Conservation (phyloP, 257 asterid genomes). For the Nicotiana benthamiana region DNA sequence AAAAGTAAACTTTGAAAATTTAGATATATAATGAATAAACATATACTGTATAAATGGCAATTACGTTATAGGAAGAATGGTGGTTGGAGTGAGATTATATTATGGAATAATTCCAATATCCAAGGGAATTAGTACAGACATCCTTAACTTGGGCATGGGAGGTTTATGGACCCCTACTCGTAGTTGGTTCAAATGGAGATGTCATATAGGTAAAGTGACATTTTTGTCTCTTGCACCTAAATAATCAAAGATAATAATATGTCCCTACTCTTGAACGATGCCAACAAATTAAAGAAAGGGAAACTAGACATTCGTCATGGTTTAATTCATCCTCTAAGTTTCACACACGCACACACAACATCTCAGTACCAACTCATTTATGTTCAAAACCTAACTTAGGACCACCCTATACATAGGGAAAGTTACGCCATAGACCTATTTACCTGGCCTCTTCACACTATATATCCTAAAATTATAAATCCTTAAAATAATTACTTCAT, state of each 20-base stretch:
- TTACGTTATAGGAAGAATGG: not conserved
- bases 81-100: not conserved
- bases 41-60: not conserved
- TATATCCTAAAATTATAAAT: no score
- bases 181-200: conserved; percentile 2
- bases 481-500: no score
- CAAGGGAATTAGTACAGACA: not conserved
- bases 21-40: not conserved
- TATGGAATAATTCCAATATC: not conserved
- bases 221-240: not conserved
- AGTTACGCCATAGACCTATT: no score
- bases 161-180: not conserved
- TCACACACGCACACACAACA: not conserved
- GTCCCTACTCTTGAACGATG: conserved; percentile 1
- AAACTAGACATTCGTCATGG: not conserved
- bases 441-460: no score
- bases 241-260: not conserved
- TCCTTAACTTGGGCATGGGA: not conserved
- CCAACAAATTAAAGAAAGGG: not conserved
- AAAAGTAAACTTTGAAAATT: not conserved
- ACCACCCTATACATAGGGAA: not conserved
- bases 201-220: not conserved
- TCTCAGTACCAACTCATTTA: not conserved
- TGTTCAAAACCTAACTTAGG: not conserved
- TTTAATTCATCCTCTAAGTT: not conserved